Evolutionary conservation across 106 monocot species (phyloP), one percentile per base, ranked within the genome.

Genomic region (Chionographis japonica): DNA sequence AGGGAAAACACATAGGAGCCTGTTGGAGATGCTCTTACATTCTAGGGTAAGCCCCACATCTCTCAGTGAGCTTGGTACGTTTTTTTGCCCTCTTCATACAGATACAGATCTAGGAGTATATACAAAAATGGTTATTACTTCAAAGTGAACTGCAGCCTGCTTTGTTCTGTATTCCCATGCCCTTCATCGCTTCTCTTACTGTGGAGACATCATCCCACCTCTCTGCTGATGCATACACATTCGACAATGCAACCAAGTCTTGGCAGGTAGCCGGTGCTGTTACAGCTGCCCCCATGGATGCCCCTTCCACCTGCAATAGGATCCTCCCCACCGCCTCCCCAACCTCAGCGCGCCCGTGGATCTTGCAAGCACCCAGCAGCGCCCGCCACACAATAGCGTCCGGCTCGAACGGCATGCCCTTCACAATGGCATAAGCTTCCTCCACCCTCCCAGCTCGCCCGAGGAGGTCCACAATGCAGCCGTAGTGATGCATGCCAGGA

Each of bases 221-320:
- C 55, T 71, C 75, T 0, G 62, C 61, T 13, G 74, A 70, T 11
- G 83, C 83, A 63, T 79, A 79, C 15, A 84, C 40, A 54, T 84
- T 84, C 7, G 84, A 79, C 61, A 84, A 59, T 16, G 84, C 84
- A 3, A 84, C 56, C 17, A 58, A 84, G 50, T 84, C 84, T 46
- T 79, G 75, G 8, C 75, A 68, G 6, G 10, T 19, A 17, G 4
- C 18, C n/a, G 27, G 27, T 27, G 13, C 16, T 1, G 19, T 11
- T 8, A 3, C 10, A 1, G 38, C 5, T 4, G 16, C 0, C 37
- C 12, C 67, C 2, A 10, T 56, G 3, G 67, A 13, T 3, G 12
- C 42, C 41, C 35, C 35, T 49, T 79, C 68, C 27, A 38, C 3
- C 57, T 56, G 12, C 40, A 79, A 19, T 0, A 27, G 66, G 9